Evolutionary conservation across 1,284 basidiomycete species (phyloP).

Genomic region (Heterobasidion irregulare): DNA sequence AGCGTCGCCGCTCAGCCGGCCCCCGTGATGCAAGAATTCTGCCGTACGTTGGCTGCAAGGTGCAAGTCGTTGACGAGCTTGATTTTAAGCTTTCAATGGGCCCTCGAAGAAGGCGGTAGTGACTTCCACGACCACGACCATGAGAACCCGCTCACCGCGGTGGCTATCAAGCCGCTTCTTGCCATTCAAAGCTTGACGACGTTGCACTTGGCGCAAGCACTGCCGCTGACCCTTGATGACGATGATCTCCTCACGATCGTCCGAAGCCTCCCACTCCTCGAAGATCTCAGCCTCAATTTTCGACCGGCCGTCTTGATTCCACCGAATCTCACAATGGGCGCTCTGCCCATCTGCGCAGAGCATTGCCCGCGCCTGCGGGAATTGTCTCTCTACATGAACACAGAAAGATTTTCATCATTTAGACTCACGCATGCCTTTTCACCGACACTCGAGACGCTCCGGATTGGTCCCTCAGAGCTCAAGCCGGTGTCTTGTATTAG

Average conservation of each 20-base stretch:
- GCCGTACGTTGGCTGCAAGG: no score
- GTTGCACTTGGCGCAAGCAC: not conserved
- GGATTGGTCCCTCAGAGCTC: not conserved
- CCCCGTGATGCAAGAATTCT: no score
- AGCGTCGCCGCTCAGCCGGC: no score
- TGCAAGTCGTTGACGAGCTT: no score
- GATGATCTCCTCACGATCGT: not conserved
- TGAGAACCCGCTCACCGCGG: no score
- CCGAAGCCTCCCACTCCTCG: not conserved
- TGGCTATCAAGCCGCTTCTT: no score
- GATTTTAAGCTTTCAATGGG: no score
- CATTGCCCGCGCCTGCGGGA: not conserved
- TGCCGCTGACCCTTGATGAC: not conserved
- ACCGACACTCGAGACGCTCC: not conserved
- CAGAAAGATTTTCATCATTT: not conserved
- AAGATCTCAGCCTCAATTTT: not conserved
- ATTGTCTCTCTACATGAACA: not conserved
- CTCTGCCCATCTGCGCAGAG: not conserved
- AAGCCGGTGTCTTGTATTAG: not conserved
- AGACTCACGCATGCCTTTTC: not conserved
- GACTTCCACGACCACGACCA: no score
- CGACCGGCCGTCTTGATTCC: not conserved
- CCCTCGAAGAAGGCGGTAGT: no score
- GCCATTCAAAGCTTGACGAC: not conserved
- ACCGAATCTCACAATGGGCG: not conserved